Evolutionary conservation across 1,284 basidiomycete species (phyloP).

Genomic region (Heterobasidion irregulare): DNA sequence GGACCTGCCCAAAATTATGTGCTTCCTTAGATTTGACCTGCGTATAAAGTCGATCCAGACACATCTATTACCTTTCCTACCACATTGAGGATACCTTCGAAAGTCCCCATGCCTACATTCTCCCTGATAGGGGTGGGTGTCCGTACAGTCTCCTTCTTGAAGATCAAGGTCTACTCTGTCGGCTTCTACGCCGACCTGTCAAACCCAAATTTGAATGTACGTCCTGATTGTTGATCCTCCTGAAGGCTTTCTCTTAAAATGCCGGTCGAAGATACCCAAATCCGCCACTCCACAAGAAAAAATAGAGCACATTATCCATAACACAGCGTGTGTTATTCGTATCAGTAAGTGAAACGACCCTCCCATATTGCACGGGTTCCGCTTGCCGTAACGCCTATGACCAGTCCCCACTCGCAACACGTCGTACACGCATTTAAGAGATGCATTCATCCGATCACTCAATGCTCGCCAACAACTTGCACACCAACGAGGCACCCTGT

Average conservation of each 20-base stretch:
- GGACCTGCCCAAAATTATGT: not conserved
- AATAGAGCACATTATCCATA: constrained; percentile 57
- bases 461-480: constrained; percentile 54
- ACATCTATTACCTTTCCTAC: constrained; percentile 68
- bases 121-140: constrained; percentile 77
- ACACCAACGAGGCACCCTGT: constrained; percentile 40
- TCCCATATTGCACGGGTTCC: not conserved
- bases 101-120: constrained; percentile 48
- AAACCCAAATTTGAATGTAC: constrained; percentile 50
- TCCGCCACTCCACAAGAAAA: constrained; percentile 58
- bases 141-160: constrained; percentile 77
- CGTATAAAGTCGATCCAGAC: constrained; percentile 50
- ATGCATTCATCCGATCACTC: constrained; percentile 78
- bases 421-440: constrained; percentile 75
- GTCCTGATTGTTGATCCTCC: constrained; percentile 12
- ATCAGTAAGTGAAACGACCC: constrained; percentile 40
- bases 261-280: constrained; percentile 28
- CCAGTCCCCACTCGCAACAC: constrained; percentile 78
- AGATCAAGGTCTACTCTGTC: constrained; percentile 79
- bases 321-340: constrained; percentile 65
- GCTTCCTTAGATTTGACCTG: not conserved
- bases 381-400: not conserved
- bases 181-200: constrained; percentile 78
- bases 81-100: constrained; percentile 51
- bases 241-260: constrained; percentile 15